Evolutionary conservation across 495 filamentous ascomycete species (phyloP).

Genomic region (Penicillium psychrofluorescens): DNA sequence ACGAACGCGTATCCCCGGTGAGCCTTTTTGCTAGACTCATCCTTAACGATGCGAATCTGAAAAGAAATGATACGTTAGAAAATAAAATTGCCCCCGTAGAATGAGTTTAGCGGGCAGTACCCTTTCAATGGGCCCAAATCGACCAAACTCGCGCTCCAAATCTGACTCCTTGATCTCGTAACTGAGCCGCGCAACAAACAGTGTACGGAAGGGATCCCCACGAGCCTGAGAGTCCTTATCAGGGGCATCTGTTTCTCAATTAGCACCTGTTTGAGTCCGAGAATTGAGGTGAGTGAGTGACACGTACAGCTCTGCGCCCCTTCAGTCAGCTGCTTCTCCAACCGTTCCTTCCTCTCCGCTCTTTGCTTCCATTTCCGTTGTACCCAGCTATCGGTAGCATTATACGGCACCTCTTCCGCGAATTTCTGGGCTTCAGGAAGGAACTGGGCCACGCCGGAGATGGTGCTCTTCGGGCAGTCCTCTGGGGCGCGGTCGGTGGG

Average conservation of each 20-base stretch:
- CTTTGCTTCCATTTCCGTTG: constrained; percentile 75
- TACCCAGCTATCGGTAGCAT: constrained; percentile 86
- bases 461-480: constrained; percentile 58
- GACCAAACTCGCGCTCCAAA: constrained; percentile 87
- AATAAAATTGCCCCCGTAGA: not conserved
- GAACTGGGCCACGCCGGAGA: constrained; percentile 67
- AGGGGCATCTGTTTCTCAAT: constrained; percentile 53
- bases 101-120: constrained; percentile 32
- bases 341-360: constrained; percentile 62
- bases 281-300: constrained; percentile 1
- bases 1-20: constrained; percentile 94
- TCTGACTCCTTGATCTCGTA: constrained; percentile 86
- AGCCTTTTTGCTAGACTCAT: constrained; percentile 73
- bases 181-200: constrained; percentile 84
- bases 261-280: constrained; percentile 1
- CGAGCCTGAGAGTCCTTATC: constrained; percentile 68
- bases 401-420: constrained; percentile 64
- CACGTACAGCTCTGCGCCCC: constrained; percentile 61
- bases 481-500: constrained; percentile 79
- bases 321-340: constrained; percentile 58
- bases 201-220: constrained; percentile 90
- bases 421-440: constrained; percentile 63
- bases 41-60: constrained; percentile 79
- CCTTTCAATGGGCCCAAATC: constrained; percentile 91
- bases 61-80: constrained; percentile 6